Evolutionary conservation across 192 early-diverging fungal genomes (phyloP).

Genomic region (Lobosporangium transversale): DNA sequence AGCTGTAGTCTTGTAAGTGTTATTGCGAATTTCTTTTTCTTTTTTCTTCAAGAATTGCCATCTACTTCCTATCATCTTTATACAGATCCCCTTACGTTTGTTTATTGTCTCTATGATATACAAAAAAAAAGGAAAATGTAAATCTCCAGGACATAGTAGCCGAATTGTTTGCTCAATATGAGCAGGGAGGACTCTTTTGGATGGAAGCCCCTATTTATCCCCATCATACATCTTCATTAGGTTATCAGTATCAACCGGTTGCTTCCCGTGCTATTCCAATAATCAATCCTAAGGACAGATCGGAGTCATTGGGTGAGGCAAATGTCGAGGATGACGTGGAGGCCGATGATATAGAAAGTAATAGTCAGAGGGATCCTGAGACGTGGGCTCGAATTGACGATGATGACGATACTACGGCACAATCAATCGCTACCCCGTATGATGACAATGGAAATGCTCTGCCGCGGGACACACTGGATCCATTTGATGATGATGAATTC

Average conservation of each 20-base stretch:
- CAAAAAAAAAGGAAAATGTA: constrained; percentile 30
- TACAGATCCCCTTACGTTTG: neutral
- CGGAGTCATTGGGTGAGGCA: neutral
- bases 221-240: constrained; percentile 1
- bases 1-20: constrained; percentile 29
- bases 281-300: constrained; percentile 22
- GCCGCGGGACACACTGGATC: constrained; percentile 25
- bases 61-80: no score
- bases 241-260: constrained; percentile 21
- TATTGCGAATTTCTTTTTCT: neutral
- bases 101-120: no score
- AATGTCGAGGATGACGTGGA: neutral
- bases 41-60: neutral
- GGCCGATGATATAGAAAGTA: neutral
- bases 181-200: constrained; percentile 32
- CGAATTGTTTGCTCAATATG: constrained; percentile 39
- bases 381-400: constrained; percentile 46
- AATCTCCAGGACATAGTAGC: constrained; percentile 43
- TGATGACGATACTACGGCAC: constrained; percentile 17
- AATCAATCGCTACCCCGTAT: neutral
- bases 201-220: constrained; percentile 31
- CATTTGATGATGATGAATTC: constrained; percentile 52
- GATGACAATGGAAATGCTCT: neutral
- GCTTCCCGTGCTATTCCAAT: constrained; percentile 23
- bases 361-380: neutral